A percentile compares a stretch with the other conserved stretches of the same genome.
Conservation (phyloP, 2,329 filamentous ascomycete species). For the Cercospora zeina region DNA sequence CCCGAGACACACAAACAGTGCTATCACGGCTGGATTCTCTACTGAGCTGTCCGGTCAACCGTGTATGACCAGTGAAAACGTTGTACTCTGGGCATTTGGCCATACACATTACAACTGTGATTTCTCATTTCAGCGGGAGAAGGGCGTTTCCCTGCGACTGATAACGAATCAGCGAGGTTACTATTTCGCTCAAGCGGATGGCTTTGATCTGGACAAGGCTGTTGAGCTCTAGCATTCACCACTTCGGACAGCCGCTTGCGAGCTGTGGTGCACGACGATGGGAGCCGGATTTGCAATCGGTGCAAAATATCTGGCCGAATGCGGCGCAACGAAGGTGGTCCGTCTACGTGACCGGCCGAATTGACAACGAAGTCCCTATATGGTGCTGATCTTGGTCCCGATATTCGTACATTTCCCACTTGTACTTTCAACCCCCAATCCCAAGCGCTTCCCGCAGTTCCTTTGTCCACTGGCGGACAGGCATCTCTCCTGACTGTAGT, state of each 20-base stretch:
- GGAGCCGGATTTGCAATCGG: neutral
- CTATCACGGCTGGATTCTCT: constrained; percentile 18
- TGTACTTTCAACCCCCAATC: neutral
- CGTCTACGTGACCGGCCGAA: neutral
- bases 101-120: constrained; percentile 27
- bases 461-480: constrained; percentile 9
- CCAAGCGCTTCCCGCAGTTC: constrained; percentile 6
- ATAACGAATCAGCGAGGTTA: constrained; percentile 24
- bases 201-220: constrained; percentile 15
- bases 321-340: neutral
- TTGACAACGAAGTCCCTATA: neutral
- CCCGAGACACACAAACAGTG: constrained; percentile 37
- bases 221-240: constrained; percentile 2
- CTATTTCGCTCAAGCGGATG: constrained; percentile 19
- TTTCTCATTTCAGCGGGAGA: constrained; percentile 7
- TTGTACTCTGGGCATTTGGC: constrained; percentile 24
- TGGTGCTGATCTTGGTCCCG: neutral
- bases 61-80: constrained; percentile 15
- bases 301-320: neutral
- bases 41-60: constrained; percentile 19
- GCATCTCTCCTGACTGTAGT: constrained; percentile 4
- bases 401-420: neutral
- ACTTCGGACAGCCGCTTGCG: neutral
- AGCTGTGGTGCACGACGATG: too few relatives aligned
- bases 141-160: constrained; percentile 10